Base-by-base conservation (phyloP, 1,284 basidiomycete genomes). In the Somion occarium region DNA sequence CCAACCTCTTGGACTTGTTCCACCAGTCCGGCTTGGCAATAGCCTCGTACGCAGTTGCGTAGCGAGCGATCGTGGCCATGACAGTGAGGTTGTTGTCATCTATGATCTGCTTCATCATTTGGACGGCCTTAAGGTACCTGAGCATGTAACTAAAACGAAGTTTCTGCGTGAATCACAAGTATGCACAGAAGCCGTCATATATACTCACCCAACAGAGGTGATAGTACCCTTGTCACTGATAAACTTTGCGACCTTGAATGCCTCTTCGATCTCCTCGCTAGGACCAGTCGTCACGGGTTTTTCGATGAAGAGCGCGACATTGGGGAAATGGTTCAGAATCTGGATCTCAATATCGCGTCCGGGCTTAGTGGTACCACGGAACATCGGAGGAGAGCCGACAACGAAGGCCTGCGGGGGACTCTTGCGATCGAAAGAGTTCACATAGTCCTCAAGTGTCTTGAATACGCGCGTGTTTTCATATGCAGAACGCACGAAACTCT, bases 101-200 rank as follows among this genome's bases (percentile, higher is more conserved):
- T 65, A 98, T 91, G 67, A 98, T 95, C 56, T 88, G 81, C 73
- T 98, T 98, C 93, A 99, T 98, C 81, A 89, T 90, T 73, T 98
- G 96, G 19, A 97, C 93, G 46, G 92, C 94, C 69, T 88, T 90
- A 61, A 96, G 78, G 73, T 97, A 97, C 54, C 93, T 85, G 51
- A 97, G 75, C 92, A 96, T 96, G 64, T 90, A 90, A 54, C 86
- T 89, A 42, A 23, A 38, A 13, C 7, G 39, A 18, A 5, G 39
- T 5, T 41, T 22, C 18, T 41, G 15, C 39, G 48, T n/a, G 24
- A 42, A 11, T 23, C 42, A 51, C 50, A 25, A 22, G 11, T 23
- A n/a, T n/a, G n/a, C n/a, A n/a, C n/a, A n/a, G n/a, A n/a, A n/a
- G n/a, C n/a, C n/a, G n/a, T n/a, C n/a, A 5, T 3, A 9, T 30